phyloP scores from a whole-genome alignment of 139 green algal species.

The Micractinium conductrix region DNA sequence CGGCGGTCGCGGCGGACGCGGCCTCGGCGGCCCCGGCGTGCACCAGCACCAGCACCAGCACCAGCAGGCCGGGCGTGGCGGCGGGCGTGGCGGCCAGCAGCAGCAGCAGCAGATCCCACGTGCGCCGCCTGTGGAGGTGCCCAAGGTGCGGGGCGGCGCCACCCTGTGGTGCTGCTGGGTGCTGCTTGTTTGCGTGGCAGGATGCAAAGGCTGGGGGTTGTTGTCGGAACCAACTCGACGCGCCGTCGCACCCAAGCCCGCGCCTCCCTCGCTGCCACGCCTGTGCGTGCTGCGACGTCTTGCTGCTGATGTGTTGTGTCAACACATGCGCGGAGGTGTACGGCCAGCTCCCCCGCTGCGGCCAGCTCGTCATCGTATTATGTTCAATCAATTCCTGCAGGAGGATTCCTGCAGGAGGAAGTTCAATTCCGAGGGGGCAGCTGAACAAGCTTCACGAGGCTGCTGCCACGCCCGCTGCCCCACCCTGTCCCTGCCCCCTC shows the following conservation, averaged over 20 bases:
- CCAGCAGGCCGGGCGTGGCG: not conserved
- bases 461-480: too few species aligned
- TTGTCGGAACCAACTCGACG: too few species aligned
- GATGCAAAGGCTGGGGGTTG: too few species aligned
- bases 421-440: constrained; percentile 2
- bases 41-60: not conserved
- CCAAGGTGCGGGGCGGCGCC: not conserved
- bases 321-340: too few species aligned
- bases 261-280: too few species aligned
- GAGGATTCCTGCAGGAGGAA: not conserved
- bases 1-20: constrained; percentile 14
- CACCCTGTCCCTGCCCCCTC: not conserved
- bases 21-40: constrained; percentile 8
- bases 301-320: too few species aligned
- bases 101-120: constrained; percentile 23
- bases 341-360: too few species aligned
- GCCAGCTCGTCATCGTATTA: too few species aligned
- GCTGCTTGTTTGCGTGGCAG: not conserved
- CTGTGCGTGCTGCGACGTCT: too few species aligned
- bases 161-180: not conserved
- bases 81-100: constrained; percentile 4
- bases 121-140: constrained; percentile 13
- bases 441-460: not conserved
- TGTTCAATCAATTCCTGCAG: too few species aligned
- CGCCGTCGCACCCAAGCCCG: too few species aligned